A percentile compares a stretch with the other conserved stretches of the same genome.
Conservation (phyloP, 495 filamentous ascomycete genomes). For the Penicillium cinerascens region DNA sequence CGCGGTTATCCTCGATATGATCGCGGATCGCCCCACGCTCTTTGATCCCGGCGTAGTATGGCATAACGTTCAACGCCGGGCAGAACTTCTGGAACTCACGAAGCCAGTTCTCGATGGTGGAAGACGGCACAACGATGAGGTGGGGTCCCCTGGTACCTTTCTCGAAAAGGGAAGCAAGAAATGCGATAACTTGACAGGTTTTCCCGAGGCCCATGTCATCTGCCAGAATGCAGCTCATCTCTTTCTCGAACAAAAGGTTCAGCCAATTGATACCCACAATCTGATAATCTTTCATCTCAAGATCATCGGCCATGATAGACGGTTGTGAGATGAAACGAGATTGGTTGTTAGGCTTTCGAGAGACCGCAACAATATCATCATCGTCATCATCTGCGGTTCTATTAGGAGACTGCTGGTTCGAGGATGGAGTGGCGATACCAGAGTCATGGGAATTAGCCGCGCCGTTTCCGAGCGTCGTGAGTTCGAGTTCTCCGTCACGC, state of each 20-base stretch:
- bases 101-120: slow-evolving; percentile 93
- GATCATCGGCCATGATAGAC: slow-evolving; percentile 62
- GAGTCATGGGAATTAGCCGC: slow-evolving; percentile 56
- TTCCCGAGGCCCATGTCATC: slow-evolving; percentile 99
- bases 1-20: slow-evolving; percentile 57
- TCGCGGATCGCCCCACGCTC: slow-evolving; percentile 64
- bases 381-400: slow-evolving; percentile 32
- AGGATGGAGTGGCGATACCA: slow-evolving; percentile 65
- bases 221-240: slow-evolving; percentile 82
- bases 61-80: slow-evolving; percentile 65
- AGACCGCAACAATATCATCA: slow-evolving; percentile 40
- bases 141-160: slow-evolving; percentile 69
- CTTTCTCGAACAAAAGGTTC: slow-evolving; percentile 68
- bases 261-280: slow-evolving; percentile 95
- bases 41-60: slow-evolving; percentile 72
- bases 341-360: slow-evolving; percentile 31
- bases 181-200: slow-evolving; percentile 93
- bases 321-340: slow-evolving; percentile 64
- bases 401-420: slow-evolving; percentile 41
- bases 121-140: slow-evolving; percentile 84
- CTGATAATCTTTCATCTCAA: slow-evolving; percentile 86
- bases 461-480: slow-evolving; percentile 53
- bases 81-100: slow-evolving; percentile 88
- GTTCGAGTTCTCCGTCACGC: slow-evolving; percentile 61
- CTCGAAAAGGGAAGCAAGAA: slow-evolving; percentile 78